A percentile compares a stretch with the other conserved stretches of the same genome.
Conservation (phyloP, 805 yeast species). For the Cyberlindnera saturnus region DNA sequence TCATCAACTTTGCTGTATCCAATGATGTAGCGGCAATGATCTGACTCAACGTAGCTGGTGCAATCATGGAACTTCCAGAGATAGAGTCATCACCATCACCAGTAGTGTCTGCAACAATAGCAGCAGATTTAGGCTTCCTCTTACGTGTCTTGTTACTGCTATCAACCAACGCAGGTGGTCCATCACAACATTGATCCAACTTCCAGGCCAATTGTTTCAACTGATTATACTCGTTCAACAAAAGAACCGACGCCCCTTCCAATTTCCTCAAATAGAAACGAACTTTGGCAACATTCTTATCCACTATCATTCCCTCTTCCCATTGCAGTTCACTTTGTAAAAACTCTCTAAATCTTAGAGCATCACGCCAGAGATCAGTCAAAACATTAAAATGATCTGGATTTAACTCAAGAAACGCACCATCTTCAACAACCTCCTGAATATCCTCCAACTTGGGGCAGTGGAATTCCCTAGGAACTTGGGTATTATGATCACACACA, state of each 20-base stretch:
- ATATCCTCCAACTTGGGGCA: conserved; percentile 31
- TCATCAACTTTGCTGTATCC: background rate
- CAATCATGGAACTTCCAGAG: no score
- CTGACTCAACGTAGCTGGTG: background rate
- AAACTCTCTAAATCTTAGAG: conserved; percentile 18
- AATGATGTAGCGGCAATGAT: background rate
- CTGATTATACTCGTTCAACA: conserved; percentile 28
- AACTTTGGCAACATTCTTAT: conserved; percentile 24
- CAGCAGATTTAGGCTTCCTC: conserved; percentile 2
- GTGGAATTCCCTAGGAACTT: conserved; percentile 26
- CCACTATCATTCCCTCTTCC: conserved; percentile 18
- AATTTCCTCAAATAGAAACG: conserved; percentile 42
- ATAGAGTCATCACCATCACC: background rate
- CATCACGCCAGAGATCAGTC: conserved; percentile 13
- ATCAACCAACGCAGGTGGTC: conserved; percentile 25
- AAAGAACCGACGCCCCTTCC: conserved; percentile 35
- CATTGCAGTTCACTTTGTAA: conserved; percentile 12
- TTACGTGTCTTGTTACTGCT: conserved; percentile 19
- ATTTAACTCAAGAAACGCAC: conserved; percentile 23
- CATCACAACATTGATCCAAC: conserved; percentile 22
- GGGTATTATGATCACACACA: conserved; percentile 38
- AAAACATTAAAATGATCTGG: conserved; percentile 30
- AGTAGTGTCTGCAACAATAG: background rate
- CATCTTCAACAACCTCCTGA: conserved; percentile 23
- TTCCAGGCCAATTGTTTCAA: conserved; percentile 23